These are phyloP conservation scores for Trypanosoma boissoni DNA, from an alignment of 208 protist genomes.

Conservation along the genomic window DNA sequence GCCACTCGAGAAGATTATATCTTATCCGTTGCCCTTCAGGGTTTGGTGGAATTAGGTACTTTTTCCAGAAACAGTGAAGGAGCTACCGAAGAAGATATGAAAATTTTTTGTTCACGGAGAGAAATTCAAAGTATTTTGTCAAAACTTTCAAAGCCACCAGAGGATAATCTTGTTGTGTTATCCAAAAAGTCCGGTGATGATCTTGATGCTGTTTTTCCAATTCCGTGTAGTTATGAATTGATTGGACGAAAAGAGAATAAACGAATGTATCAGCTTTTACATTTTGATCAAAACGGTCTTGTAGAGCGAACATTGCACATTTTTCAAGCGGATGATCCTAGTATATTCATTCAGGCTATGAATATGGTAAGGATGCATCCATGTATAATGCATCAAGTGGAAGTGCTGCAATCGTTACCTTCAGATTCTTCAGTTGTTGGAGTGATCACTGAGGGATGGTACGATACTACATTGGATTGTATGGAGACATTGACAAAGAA, in stretches of 20 bases:
- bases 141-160: slow-evolving; percentile 6
- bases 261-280: slow-evolving; percentile 59
- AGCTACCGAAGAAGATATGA: slow-evolving; percentile 26
- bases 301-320: slow-evolving; percentile 66
- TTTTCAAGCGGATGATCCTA: slow-evolving; percentile 37
- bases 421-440: slow-evolving; percentile 26
- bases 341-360: slow-evolving; percentile 27
- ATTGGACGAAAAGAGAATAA: slow-evolving; percentile 38
- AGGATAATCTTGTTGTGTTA: slow-evolving; percentile 17
- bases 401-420: slow-evolving; percentile 39
- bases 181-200: background rate
- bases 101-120: slow-evolving; percentile 23
- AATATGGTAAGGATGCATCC: slow-evolving; percentile 53
- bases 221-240: slow-evolving; percentile 68
- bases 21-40: slow-evolving; percentile 47
- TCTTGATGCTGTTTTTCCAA: slow-evolving; percentile 28
- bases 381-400: slow-evolving; percentile 59
- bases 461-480: slow-evolving; percentile 52
- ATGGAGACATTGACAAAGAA: slow-evolving; percentile 12
- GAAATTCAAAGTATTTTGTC: slow-evolving; percentile 19
- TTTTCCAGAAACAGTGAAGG: slow-evolving; percentile 40
- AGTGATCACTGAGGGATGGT: slow-evolving; percentile 79
- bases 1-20: slow-evolving; percentile 62
- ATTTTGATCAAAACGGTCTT: slow-evolving; percentile 46
- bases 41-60: slow-evolving; percentile 53